These are phyloP conservation scores for Begonia masoniana DNA, from an alignment of 306 rosid species.

Conservation along the genomic window DNA sequence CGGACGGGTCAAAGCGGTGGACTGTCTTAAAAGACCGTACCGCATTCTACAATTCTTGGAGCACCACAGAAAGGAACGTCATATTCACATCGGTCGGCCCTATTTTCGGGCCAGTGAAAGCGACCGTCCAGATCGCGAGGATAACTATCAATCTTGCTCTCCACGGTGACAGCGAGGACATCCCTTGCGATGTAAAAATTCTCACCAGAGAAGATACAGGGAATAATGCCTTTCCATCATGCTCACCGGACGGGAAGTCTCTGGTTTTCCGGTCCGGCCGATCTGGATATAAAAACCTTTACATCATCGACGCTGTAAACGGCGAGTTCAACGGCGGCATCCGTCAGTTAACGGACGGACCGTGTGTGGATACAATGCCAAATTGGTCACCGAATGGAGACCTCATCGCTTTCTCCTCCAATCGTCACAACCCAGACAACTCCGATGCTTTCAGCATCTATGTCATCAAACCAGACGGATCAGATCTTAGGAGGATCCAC, in stretches of 20 bases:
- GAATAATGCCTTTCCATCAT: constrained; percentile 67
- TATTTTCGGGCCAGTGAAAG: constrained; percentile 29
- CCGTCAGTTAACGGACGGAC: constrained; percentile 55
- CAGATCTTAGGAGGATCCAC: constrained; percentile 43
- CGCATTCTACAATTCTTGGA: constrained; percentile 60
- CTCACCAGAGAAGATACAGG: constrained; percentile 46
- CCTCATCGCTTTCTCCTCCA: constrained; percentile 77
- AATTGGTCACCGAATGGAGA: constrained; percentile 79
- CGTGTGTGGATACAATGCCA: constrained; percentile 87
- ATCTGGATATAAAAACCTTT: constrained; percentile 59
- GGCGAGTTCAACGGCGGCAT: constrained; percentile 46
- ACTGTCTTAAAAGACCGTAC: constrained; percentile 35
- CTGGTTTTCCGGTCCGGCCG: constrained; percentile 76
- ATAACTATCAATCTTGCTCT: constrained; percentile 31
- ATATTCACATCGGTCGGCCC: constrained; percentile 71
- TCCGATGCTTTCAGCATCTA: constrained; percentile 47
- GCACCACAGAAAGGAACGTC: constrained; percentile 44
- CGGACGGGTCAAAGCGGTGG: constrained; percentile 55
- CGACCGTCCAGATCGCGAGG: constrained; percentile 63
- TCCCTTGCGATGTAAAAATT: constrained; percentile 23
- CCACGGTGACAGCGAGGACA: constrained; percentile 21
- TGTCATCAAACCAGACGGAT: constrained; percentile 51
- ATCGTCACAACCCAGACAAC: constrained; percentile 35
- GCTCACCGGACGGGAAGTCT: constrained; percentile 65
- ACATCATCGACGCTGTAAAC: constrained; percentile 47